Conservation (phyloP, 176 grass and related monocot species). For the Puccinellia tenuiflora region DNA sequence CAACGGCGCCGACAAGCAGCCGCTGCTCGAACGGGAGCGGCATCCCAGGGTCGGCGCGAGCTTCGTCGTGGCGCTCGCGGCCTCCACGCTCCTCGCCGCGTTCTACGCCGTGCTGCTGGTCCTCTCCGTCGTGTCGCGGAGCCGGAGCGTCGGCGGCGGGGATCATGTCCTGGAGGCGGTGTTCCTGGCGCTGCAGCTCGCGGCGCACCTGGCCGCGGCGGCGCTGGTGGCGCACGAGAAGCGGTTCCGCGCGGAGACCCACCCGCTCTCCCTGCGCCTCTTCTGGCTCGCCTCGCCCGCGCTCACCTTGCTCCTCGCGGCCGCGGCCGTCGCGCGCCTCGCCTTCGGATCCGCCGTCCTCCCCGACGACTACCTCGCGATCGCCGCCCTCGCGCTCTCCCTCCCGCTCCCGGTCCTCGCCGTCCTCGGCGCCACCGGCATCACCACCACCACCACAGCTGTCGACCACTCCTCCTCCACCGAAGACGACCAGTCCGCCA, state of each 20-base stretch:
- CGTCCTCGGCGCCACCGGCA: constrained; percentile 37
- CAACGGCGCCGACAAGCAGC: constrained; percentile 47
- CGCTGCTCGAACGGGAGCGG: too few relatives aligned
- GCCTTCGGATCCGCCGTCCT: constrained; percentile 1
- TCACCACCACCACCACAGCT: too few relatives aligned
- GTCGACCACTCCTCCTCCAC: too few relatives aligned
- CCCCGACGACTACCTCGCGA: constrained; percentile 42
- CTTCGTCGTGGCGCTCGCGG: constrained; percentile 42
- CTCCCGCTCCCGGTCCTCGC: constrained; percentile 48
- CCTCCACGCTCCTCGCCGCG: constrained; percentile 35
- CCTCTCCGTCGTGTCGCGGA: neutral
- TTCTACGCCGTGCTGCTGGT: constrained; percentile 47
- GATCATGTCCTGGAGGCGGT: constrained; percentile 15
- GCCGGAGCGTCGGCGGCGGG: too few relatives aligned
- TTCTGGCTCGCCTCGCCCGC: constrained; percentile 55
- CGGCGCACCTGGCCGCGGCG: constrained; percentile 40
- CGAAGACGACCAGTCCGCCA: neutral
- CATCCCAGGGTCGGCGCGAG: constrained; percentile 24
- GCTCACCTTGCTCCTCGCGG: constrained; percentile 48
- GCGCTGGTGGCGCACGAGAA: constrained; percentile 57
- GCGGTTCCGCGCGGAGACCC: constrained; percentile 42
- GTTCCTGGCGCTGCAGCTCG: constrained; percentile 68
- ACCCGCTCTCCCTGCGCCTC: constrained; percentile 58
- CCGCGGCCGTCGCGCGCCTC: constrained; percentile 44
- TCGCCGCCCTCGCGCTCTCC: constrained; percentile 48